Base-by-base conservation (phyloP, 1,284 basidiomycete species). In the Moniliella sp. region DNA sequence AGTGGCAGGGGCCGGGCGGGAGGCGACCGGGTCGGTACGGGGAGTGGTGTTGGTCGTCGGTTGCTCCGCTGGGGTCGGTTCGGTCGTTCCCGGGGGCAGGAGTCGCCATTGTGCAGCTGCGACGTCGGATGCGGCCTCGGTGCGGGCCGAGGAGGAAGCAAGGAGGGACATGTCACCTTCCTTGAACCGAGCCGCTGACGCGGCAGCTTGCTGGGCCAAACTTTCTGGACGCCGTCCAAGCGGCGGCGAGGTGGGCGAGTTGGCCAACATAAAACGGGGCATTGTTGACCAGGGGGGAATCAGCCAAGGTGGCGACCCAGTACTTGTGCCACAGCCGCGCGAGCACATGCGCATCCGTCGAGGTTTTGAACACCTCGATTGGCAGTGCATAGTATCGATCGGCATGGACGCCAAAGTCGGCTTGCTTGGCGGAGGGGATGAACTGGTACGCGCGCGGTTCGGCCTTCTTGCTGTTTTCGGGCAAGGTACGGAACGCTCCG, bases 271-370 rank as follows among this genome's bases (percentile, higher is more conserved):
- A 75, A 57, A 91, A 91, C 34, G 76, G 76, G 26, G 81, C 76
- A 50, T 91, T 91, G 26, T 81, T 81, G 27, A 93, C 77, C 18
- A 93, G 63, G 2, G 82, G 75, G 51, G 78, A 83, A 54, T 84
- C 80, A 50, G 78, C 79, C 18, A 97, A 68, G 0, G 88, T 94
- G 48, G 81, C 84, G 13, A 88, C 81, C 88, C 88, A 99, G 53
- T 97, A 97, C 65, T 94, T 94, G 66, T 97, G 93, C 88, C 88
- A 97, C 14, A 97, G 64, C 54, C 86, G 64, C 18, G 78, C 78
- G 17, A 97, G 67, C 9, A 97, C 64, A 48, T 83, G 74, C 13
- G 74, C 74, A 54, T 97, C 88, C 27, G 86, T 64, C 23, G 70
- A 73, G 12, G 75, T 78, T 62, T 88, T 94, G 72, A 93, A 97